These are phyloP conservation scores for Baudoinia panamericana DNA, from an alignment of 495 filamentous ascomycete species.

Conservation along the genomic window DNA sequence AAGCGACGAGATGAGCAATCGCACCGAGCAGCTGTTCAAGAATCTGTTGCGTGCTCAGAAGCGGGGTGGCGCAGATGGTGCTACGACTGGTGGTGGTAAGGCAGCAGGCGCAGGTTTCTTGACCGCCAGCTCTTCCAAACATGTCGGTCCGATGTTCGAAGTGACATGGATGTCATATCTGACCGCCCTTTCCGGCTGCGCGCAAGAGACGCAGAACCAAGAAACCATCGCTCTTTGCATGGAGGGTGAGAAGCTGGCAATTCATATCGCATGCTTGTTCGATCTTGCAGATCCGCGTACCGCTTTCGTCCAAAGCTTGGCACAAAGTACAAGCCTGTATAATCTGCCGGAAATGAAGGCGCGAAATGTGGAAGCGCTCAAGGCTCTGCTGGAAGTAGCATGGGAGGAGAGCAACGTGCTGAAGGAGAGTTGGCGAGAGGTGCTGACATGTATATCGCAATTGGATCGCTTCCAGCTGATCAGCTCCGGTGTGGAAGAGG, in stretches of 20 bases:
- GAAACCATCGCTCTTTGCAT: constrained; percentile 83
- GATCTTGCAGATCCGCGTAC: constrained; percentile 79
- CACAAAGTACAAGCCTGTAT: constrained; percentile 87
- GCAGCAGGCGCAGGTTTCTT: constrained; percentile 44
- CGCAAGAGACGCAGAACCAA: constrained; percentile 81
- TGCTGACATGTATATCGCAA: constrained; percentile 89
- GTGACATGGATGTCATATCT: constrained; percentile 99
- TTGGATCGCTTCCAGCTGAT: constrained; percentile 94
- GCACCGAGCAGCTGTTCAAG: constrained; percentile 80
- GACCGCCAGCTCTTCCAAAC: constrained; percentile 79
- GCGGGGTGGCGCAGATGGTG: constrained; percentile 48
- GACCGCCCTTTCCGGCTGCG: constrained; percentile 77
- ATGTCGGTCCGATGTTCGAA: constrained; percentile 97
- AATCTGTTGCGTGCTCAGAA: constrained; percentile 77
- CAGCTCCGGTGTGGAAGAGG: constrained; percentile 84
- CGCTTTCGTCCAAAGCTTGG: constrained; percentile 86
- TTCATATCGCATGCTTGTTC: constrained; percentile 85
- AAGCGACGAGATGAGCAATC: constrained; percentile 86
- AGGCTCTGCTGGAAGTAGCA: constrained; percentile 78
- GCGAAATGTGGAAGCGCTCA: constrained; percentile 91
- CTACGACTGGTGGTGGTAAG: constrained; percentile 25
- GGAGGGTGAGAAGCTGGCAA: constrained; percentile 87
- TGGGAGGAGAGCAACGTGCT: constrained; percentile 83
- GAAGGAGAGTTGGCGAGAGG: constrained; percentile 83
- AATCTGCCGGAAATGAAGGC: constrained; percentile 91